Percentiles rank a stretch among this genome's conserved stretches.
phyloP scores from a whole-genome alignment of 306 rosid genomes.

The Trichosanthes truncata region DNA sequence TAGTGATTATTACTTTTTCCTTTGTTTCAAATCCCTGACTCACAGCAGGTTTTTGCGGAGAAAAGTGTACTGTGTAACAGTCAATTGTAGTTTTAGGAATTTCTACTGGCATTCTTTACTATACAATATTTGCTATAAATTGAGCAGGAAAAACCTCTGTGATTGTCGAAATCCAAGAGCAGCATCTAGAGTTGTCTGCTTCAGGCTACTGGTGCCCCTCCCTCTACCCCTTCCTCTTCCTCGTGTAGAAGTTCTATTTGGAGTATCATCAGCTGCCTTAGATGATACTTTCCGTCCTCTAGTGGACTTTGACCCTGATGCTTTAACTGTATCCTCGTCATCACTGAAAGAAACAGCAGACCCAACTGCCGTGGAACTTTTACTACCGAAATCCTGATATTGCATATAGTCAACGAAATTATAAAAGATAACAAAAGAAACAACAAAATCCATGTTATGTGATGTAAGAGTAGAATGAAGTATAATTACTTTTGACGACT shows the following conservation, averaged over 20 bases:
- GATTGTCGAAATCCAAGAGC: slow-evolving; percentile 67
- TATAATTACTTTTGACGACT: slow-evolving; percentile 44
- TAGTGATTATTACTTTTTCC: not conserved
- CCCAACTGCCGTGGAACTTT: slow-evolving; percentile 51
- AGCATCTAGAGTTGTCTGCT: slow-evolving; percentile 91
- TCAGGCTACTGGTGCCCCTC: slow-evolving; percentile 49
- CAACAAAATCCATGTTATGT: not conserved
- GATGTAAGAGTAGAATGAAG: slow-evolving; percentile 16
- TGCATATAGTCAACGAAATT: not conserved
- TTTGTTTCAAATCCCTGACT: not conserved
- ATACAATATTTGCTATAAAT: slow-evolving; percentile 7
- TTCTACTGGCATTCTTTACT: not conserved
- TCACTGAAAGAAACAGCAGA: slow-evolving; percentile 78
- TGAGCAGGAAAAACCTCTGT: slow-evolving; percentile 44
- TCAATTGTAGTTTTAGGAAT: not conserved
- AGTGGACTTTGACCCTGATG: slow-evolving; percentile 43
- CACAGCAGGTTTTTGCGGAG: not conserved
- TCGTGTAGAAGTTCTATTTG: slow-evolving; percentile 42
- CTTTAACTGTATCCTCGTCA: slow-evolving; percentile 60
- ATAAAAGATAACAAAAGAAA: not conserved
- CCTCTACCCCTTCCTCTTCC: slow-evolving; percentile 84
- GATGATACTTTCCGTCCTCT: slow-evolving; percentile 68
- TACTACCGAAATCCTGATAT: slow-evolving; percentile 45
- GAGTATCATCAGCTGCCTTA: slow-evolving; percentile 27
- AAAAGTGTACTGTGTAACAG: not conserved